Conservation (phyloP, 768 basidiomycete genomes). For the Russula sp. region DNA sequence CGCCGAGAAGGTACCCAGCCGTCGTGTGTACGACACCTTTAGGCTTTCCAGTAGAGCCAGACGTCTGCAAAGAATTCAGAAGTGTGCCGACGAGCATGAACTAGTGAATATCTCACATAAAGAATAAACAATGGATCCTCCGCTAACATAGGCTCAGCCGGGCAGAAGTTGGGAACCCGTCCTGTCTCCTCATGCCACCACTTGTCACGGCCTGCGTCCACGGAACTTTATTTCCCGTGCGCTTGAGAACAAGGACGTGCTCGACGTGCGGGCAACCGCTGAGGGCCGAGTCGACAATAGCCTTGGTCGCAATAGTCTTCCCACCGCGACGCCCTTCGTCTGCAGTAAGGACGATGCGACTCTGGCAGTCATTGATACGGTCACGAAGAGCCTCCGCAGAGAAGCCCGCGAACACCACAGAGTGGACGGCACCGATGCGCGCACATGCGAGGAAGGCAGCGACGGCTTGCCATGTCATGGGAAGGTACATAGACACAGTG, state of each 20-base stretch:
- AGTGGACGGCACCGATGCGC: conserved; percentile 94
- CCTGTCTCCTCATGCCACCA: conserved; percentile 96
- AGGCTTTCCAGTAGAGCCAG: conserved; percentile 92
- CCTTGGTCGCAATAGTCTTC: conserved; percentile 91
- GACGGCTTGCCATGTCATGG: conserved; percentile 94
- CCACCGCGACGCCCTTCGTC: conserved; percentile 95
- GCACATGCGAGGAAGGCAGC: conserved; percentile 98
- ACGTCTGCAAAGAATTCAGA: conserved; percentile 55
- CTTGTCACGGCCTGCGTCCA: conserved; percentile 83
- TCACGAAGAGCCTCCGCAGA: conserved; percentile 92
- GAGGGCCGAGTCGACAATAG: conserved; percentile 89
- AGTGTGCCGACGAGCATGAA: not conserved
- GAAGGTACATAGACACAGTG: conserved; percentile 88
- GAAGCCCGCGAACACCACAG: conserved; percentile 97
- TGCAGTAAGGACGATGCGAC: conserved; percentile 88
- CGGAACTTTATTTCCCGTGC: conserved; percentile 80
- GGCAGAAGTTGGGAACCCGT: conserved; percentile 84
- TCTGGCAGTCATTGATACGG: conserved; percentile 84
- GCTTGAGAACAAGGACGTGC: conserved; percentile 83
- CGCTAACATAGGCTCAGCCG: conserved; percentile 81
- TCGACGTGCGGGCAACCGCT: conserved; percentile 81
- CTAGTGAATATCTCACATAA: conserved; percentile 64
- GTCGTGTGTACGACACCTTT: conserved; percentile 95
- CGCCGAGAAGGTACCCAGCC: conserved; percentile 87
- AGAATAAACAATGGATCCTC: conserved; percentile 99